Percentiles rank a stretch among this genome's conserved stretches.
Conservation (phyloP, 345 rosid genomes). For the Bruguiera gymnorhiza region DNA sequence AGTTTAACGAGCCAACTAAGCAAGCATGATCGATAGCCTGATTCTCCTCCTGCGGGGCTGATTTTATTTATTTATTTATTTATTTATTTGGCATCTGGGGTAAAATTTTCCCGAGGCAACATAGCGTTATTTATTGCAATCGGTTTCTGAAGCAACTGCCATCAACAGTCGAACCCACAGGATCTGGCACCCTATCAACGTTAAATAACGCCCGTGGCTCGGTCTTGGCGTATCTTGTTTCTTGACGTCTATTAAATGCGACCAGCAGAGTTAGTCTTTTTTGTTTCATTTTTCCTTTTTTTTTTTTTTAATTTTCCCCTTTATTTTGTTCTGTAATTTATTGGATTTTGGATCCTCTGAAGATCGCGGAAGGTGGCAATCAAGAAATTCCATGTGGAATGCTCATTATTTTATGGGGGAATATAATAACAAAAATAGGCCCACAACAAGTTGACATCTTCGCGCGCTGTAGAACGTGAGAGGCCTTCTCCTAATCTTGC, state of each 20-base stretch:
- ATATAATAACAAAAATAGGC: constrained; percentile 1
- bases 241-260: not conserved
- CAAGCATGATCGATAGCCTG: not conserved
- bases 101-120: too few species aligned
- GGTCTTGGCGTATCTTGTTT: constrained; percentile 5
- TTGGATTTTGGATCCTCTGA: constrained; percentile 21
- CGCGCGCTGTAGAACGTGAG: not conserved
- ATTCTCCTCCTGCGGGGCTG: too few species aligned
- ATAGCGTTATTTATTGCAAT: not conserved
- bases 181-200: not conserved
- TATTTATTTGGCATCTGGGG: too few species aligned
- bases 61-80: too few species aligned
- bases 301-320: not conserved
- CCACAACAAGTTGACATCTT: constrained; percentile 10
- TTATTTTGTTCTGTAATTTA: not conserved
- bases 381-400: constrained; percentile 32
- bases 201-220: constrained; percentile 1
- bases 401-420: constrained; percentile 2
- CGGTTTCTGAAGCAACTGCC: constrained; percentile 23
- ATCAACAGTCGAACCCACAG: constrained; percentile 14
- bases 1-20: too few species aligned
- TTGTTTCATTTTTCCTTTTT: not conserved
- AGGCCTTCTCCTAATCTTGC: not conserved
- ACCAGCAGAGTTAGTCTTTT: not conserved
- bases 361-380: constrained; percentile 28